Evolutionary conservation across 805 yeast genomes (phyloP), one percentile per base, ranked within the genome.

Genomic region (Zygotorulaspora florentina): DNA sequence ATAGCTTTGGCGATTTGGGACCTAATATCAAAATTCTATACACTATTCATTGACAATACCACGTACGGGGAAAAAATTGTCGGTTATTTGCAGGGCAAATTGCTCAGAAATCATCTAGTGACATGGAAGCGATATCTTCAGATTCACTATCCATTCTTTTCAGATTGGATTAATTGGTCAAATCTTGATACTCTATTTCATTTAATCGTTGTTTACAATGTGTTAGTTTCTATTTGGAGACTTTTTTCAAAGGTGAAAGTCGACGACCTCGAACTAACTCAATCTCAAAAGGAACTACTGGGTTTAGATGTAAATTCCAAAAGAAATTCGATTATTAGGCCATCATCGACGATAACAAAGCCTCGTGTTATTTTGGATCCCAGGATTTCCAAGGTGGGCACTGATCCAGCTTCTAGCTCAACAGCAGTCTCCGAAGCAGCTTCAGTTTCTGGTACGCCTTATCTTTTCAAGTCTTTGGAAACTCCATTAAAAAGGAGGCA

Each of bases 231-330:
- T 1, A 26, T 62, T 2, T 61, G 65, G 55, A 62, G 57, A 28
- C 54, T 68, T n/a, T 41, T 63, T 8, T 45, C 59, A 8, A 66
- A 60, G 36, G 62, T 58, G 11, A 56, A 62, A n/a, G 56, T 61
- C 18, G 55, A 57, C n/a, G 72, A 69, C 53, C 44, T 68, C 15
- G 52, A 61, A 15, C 35, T 70, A 37, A 57, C 57, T 7, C 49
- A 56, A 3, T 58, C 58, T 9, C 74, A 70, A 45, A 62, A 59
- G 49, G 48, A 54, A n/a, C 53, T 70, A 18, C 47, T 70, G 28
- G 73, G 73, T 0, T 47, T 70, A 13, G 50, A 50, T 20, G 23
- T 28, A n/a, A 34, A 15, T 53, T 56, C 10, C 23, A 11, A 13
- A 23, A 34, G 23, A 6, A 23, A 15, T 25, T 23, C 2, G 6